These are phyloP conservation scores for Passiflora organensis DNA, from an alignment of 345 rosid genomes.

Conservation along the genomic window DNA sequence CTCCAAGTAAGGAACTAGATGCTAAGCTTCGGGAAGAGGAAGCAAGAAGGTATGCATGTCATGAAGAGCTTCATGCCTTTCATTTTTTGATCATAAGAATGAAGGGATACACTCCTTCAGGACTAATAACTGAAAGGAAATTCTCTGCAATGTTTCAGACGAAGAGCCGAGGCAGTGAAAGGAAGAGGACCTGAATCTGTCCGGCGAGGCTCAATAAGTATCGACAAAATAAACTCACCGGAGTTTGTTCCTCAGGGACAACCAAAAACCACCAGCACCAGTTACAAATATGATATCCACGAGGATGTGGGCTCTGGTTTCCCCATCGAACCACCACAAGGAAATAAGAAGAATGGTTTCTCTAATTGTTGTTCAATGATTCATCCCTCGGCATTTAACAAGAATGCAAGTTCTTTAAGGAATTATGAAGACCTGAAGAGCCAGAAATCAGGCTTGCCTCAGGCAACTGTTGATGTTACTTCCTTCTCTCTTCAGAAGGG, in stretches of 20 bases:
- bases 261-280: conserved; percentile 34
- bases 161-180: conserved; percentile 49
- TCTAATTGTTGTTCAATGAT: conserved; percentile 41
- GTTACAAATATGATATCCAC: conserved; percentile 33
- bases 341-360: conserved; percentile 15
- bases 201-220: conserved; percentile 54
- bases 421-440: conserved; percentile 25
- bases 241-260: conserved; percentile 57
- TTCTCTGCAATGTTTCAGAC: conserved; percentile 39
- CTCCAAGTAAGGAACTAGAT: conserved; percentile 24
- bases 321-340: conserved; percentile 37
- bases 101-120: no score
- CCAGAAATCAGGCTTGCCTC: conserved; percentile 28
- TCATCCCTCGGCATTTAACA: conserved; percentile 41
- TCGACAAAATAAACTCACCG: conserved; percentile 39
- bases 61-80: not conserved
- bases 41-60: conserved; percentile 18
- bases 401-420: conserved; percentile 25
- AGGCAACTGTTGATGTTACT: conserved; percentile 27
- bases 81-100: no score
- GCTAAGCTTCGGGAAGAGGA: conserved; percentile 24
- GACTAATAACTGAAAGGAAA: no score
- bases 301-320: conserved; percentile 42
- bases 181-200: conserved; percentile 64
- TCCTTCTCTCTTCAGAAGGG: conserved; percentile 28